phyloP scores from a whole-genome alignment of 2,329 filamentous ascomycete genomes.

The Pseudofabraea citricarpa region DNA sequence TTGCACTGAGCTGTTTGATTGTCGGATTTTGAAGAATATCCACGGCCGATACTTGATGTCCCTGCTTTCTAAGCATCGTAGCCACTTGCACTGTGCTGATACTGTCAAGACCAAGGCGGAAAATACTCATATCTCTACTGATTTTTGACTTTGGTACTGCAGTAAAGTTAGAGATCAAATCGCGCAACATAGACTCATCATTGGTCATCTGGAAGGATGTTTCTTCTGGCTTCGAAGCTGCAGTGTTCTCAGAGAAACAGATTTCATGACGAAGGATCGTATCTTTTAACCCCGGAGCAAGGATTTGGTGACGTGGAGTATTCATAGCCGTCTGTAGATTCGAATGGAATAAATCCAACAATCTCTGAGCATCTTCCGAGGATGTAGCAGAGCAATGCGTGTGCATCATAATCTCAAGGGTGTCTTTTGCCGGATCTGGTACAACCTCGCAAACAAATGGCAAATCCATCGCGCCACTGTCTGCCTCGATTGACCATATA shows the following conservation, averaged over 20 bases:
- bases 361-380: constrained; percentile 9
- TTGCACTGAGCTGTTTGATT: constrained; percentile 28
- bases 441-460: constrained; percentile 73
- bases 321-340: constrained; percentile 17
- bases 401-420: constrained; percentile 57
- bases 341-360: constrained; percentile 19
- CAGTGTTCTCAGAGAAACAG: constrained; percentile 1
- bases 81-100: constrained; percentile 82
- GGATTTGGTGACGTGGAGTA: constrained; percentile 23
- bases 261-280: constrained; percentile 13
- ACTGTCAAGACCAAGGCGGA: constrained; percentile 85
- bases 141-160: constrained; percentile 46
- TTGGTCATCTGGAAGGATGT: constrained; percentile 10
- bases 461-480: constrained; percentile 65
- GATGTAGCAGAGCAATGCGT: constrained; percentile 43
- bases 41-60: constrained; percentile 55
- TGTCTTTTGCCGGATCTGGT: constrained; percentile 48
- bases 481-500: constrained; percentile 53
- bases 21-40: constrained; percentile 67
- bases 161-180: constrained; percentile 48
- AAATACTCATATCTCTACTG: constrained; percentile 64
- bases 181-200: constrained; percentile 36
- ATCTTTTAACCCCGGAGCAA: constrained; percentile 15
- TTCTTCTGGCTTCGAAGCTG: background rate
- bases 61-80: constrained; percentile 55